Evolutionary conservation across 78 protist genomes (phyloP).

Genomic region (Dictyostelium intermedium): DNA sequence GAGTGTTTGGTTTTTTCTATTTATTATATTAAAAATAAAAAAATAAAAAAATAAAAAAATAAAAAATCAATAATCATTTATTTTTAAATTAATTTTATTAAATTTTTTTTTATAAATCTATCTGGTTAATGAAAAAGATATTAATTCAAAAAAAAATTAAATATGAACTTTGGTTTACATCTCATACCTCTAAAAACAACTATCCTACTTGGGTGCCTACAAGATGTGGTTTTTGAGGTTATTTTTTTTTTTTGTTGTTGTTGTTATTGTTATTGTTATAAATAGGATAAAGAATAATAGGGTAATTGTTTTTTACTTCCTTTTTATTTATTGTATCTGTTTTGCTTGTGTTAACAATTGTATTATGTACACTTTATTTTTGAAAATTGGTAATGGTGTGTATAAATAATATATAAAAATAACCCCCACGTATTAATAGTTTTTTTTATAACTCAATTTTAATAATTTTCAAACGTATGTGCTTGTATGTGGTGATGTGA

Average conservation of each 20-base stretch:
- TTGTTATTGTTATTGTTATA: neutral
- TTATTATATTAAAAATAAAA: neutral
- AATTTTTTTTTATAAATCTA: neutral
- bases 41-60: neutral
- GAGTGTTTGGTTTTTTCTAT: neutral
- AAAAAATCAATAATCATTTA: neutral
- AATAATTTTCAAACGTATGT: neutral
- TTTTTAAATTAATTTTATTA: neutral
- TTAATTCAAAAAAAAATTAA: neutral
- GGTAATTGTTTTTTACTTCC: neutral
- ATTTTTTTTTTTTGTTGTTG: neutral
- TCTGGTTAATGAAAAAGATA: neutral
- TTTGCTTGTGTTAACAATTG: neutral
- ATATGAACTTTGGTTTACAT: neutral
- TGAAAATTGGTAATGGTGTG: neutral
- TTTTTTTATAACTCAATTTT: neutral
- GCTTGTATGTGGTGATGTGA: neutral
- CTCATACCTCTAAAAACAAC: neutral
- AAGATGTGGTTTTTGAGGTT: neutral
- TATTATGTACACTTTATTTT: neutral
- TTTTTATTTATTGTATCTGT: neutral
- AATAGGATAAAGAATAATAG: neutral
- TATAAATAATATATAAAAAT: neutral
- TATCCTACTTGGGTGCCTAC: neutral
- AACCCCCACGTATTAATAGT: neutral